Base-by-base conservation (phyloP, 139 green algal species). In the Astrephomene gubernaculifera region DNA sequence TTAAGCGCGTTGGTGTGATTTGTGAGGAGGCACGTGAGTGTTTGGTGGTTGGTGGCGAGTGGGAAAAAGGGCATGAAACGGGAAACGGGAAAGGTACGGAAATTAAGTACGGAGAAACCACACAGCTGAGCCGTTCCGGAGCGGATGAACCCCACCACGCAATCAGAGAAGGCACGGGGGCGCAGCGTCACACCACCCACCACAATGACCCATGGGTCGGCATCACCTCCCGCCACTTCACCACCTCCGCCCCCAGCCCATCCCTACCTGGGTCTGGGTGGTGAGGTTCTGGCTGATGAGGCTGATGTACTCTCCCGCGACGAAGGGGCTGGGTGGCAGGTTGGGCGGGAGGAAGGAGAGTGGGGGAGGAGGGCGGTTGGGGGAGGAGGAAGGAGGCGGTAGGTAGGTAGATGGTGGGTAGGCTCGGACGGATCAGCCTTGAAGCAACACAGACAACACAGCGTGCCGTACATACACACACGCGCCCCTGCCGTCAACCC, bases 291-390 rank as follows among this genome's bases (percentile, higher is more conserved):
- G 36, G 60, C 38, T 85, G 61, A 57, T 61, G n/a, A 85, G 79
- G 36, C 36, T 68, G 64, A 85, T 85, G 79, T 68, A 75, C 79
- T 85, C 79, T 5, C 79, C 79, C 4, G 79, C 63, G 8, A 85
- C 63, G 64, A 85, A 85, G 4, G 79, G 79, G 64, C 79, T 85
- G 79, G 19, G n/a, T 12, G 19, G 12, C 49, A 12, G 49, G 49
- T 12, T 12, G 17, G 49, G 49, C 12, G 49, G 49, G 49, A 25
- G 49, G 14, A 57, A 17, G n/a, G n/a, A 57, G 12, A 57, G 49
- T 25, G 49, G 49, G 12, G 12, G 49, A 57, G 49, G 49, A 57
- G 49, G 49, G 49, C 17, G 49, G 49, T 57, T 57, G 49, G 49
- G 17, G 63, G 29, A 12, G 29, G n/a, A n/a, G 63, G 63, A 71